Evolutionary conservation across 1,139 yeast species (phyloP).

Genomic region (Debaryomyces sp.): DNA sequence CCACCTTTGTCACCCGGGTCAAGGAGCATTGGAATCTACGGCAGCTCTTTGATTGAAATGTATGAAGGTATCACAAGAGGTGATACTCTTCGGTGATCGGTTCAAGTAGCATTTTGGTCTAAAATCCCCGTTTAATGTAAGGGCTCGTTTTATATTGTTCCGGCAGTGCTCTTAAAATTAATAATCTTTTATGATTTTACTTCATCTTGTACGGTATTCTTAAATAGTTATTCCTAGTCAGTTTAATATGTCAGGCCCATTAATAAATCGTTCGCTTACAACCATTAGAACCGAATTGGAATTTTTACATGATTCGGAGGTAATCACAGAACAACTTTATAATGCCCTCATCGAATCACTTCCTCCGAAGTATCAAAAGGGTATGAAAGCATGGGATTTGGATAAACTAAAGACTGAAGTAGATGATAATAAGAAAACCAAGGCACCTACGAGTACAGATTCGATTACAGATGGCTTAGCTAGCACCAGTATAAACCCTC

Average conservation of each 20-base stretch:
- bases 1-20: slow-evolving; percentile 33
- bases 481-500: slow-evolving; percentile 24
- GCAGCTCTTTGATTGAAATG: slow-evolving; percentile 61
- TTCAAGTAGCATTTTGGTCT: background rate
- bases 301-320: slow-evolving; percentile 76
- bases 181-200: background rate
- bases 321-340: slow-evolving; percentile 62
- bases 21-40: slow-evolving; percentile 43
- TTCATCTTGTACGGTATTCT: background rate
- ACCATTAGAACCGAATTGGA: slow-evolving; percentile 79
- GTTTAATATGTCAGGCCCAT: slow-evolving; percentile 53
- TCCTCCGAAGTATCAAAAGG: slow-evolving; percentile 62
- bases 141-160: background rate
- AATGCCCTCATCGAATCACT: slow-evolving; percentile 53
- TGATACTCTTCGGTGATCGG: slow-evolving; percentile 21
- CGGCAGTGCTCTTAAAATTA: background rate
- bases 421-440: slow-evolving; percentile 1
- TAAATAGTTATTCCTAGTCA: background rate
- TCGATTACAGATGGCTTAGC: slow-evolving; percentile 26
- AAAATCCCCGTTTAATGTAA: background rate
- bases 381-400: slow-evolving; percentile 53
- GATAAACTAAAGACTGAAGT: slow-evolving; percentile 33
- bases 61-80: slow-evolving; percentile 51
- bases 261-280: slow-evolving; percentile 77
- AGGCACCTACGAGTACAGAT: slow-evolving; percentile 19